Evolutionary conservation across 371 early-diverging fungal genomes (phyloP).

Genomic region (Zancudomyces culisetae): DNA sequence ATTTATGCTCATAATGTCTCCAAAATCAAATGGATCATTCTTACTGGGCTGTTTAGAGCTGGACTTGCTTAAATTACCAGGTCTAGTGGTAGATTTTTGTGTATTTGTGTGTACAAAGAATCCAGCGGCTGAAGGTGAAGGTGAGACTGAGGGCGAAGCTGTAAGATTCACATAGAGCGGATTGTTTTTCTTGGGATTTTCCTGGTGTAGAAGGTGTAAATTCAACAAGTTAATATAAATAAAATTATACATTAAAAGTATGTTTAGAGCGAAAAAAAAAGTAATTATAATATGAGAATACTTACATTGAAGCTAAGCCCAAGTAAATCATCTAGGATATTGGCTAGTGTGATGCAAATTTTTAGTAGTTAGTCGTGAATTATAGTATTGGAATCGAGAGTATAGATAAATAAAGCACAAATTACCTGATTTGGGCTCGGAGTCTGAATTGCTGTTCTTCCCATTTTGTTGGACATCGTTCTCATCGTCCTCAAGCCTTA

Average conservation of each 20-base stretch:
- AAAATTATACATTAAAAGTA: background rate
- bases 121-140: background rate
- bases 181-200: background rate
- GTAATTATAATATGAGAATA: background rate
- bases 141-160: background rate
- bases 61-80: background rate
- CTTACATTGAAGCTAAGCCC: conserved; percentile 15
- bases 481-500: conserved; percentile 7
- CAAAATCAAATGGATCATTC: background rate
- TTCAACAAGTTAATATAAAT: too few species aligned
- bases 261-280: background rate
- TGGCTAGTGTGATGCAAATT: conserved; percentile 2
- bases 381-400: conserved; percentile 1
- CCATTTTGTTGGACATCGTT: background rate
- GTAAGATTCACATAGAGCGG: background rate
- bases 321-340: conserved; percentile 13
- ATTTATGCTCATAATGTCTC: background rate
- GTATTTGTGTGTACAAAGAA: background rate
- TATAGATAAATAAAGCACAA: background rate
- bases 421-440: background rate
- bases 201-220: too few species aligned
- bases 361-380: background rate
- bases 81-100: background rate
- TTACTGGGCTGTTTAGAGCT: background rate
- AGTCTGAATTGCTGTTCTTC: background rate